These are phyloP conservation scores for peach (Prunus persica) DNA, from an alignment of 306 rosid genomes.

Conservation along the genomic window DNA sequence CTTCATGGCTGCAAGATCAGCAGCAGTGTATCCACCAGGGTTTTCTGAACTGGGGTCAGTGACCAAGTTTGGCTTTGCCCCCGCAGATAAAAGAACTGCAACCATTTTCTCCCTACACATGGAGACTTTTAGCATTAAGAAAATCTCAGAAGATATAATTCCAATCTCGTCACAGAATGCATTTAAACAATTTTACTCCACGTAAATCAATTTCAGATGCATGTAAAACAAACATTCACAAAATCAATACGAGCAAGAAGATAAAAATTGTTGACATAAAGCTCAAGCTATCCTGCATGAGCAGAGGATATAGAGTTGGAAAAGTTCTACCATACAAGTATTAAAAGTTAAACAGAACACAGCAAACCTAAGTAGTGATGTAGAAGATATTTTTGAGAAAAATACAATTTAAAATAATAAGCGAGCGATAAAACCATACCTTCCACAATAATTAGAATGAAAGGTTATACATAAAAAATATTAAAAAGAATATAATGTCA, in stretches of 20 bases:
- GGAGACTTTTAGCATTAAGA: neutral
- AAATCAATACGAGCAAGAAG: slow-evolving; percentile 9
- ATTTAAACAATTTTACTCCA: slow-evolving; percentile 5
- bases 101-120: slow-evolving; percentile 84
- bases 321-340: neutral
- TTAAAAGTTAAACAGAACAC: slow-evolving; percentile 2
- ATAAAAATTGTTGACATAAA: neutral
- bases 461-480: neutral
- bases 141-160: neutral
- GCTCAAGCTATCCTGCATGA: neutral
- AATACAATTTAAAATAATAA: neutral
- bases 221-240: slow-evolving; percentile 18
- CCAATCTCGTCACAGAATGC: neutral
- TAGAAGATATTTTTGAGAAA: neutral
- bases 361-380: slow-evolving; percentile 14
- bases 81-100: slow-evolving; percentile 66
- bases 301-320: neutral
- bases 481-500: neutral
- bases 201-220: neutral
- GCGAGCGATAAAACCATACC: slow-evolving; percentile 5
- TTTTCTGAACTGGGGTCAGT: slow-evolving; percentile 78
- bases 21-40: slow-evolving; percentile 75
- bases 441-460: slow-evolving; percentile 33
- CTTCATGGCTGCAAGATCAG: slow-evolving; percentile 68
- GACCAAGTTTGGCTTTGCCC: slow-evolving; percentile 92